These are phyloP conservation scores for Penicillium nucicola DNA, from an alignment of 495 filamentous ascomycete species.

Conservation along the genomic window DNA sequence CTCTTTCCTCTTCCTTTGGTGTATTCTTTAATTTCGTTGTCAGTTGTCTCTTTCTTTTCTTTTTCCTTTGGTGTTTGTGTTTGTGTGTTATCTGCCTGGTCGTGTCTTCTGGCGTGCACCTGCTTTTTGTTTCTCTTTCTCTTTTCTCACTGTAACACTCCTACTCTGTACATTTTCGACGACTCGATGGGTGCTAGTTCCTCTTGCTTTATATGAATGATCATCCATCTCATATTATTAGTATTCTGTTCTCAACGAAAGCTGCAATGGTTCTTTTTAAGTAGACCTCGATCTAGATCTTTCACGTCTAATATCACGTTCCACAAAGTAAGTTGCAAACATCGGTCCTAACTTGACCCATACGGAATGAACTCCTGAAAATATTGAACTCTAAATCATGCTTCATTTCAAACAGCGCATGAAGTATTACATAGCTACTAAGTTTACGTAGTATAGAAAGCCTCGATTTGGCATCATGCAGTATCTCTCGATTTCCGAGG, in stretches of 20 bases:
- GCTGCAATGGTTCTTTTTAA: too few species aligned
- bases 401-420: too few species aligned
- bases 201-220: conserved; percentile 18
- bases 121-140: conserved; percentile 6
- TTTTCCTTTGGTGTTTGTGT: conserved; percentile 13
- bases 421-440: too few species aligned
- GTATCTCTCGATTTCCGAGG: conserved; percentile 33
- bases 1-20: conserved; percentile 12
- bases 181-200: conserved; percentile 18
- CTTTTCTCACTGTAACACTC: conserved; percentile 19
- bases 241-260: not conserved
- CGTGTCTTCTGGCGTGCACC: conserved; percentile 8
- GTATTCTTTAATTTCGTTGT: conserved; percentile 20
- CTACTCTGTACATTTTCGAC: conserved; percentile 24
- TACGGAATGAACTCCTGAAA: too few species aligned
- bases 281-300: too few species aligned
- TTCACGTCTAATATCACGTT: too few species aligned
- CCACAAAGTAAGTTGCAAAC: too few species aligned
- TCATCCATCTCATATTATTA: conserved; percentile 11
- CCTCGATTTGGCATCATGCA: conserved; percentile 25
- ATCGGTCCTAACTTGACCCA: too few species aligned
- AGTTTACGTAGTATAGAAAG: not conserved
- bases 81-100: conserved; percentile 4
- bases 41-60: conserved; percentile 10
- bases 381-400: too few species aligned